Evolutionary conservation across 1,284 basidiomycete species (phyloP).

Genomic region (Apiotrichum veenhuisii): DNA sequence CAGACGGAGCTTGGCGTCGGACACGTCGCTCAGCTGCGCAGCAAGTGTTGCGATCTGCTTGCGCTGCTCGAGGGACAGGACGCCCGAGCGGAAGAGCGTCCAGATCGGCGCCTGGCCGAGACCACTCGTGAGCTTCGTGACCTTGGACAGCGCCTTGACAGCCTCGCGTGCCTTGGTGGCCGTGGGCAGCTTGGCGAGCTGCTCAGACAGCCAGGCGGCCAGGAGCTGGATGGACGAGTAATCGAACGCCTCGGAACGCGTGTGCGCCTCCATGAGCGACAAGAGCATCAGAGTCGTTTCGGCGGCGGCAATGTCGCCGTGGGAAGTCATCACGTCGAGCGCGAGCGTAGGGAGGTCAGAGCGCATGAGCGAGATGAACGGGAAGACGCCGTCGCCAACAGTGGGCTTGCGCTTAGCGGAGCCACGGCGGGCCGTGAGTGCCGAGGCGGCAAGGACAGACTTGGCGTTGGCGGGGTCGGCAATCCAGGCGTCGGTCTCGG

Average conservation of each 20-base stretch:
- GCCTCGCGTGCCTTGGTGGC: constrained; percentile 14
- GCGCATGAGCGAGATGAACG: constrained; percentile 27
- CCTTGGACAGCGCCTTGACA: constrained; percentile 28
- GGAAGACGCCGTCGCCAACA: constrained; percentile 35
- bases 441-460: constrained; percentile 32
- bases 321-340: not conserved
- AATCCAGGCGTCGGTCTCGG: constrained; percentile 27
- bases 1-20: constrained; percentile 12
- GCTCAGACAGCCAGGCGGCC: constrained; percentile 41
- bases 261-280: constrained; percentile 38
- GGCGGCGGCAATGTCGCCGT: not conserved
- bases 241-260: constrained; percentile 39
- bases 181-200: constrained; percentile 19
- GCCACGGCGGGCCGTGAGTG: constrained; percentile 20
- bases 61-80: constrained; percentile 11
- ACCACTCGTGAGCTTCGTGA: constrained; percentile 45
- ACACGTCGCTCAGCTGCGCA: constrained; percentile 6
- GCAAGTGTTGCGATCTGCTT: constrained; percentile 7
- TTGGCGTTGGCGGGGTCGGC: constrained; percentile 24
- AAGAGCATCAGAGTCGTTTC: constrained; percentile 10
- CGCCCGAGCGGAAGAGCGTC: constrained; percentile 43
- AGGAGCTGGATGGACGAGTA: constrained; percentile 52
- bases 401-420: constrained; percentile 24
- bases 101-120: constrained; percentile 50
- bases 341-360: constrained; percentile 13